Evolutionary conservation across 2,329 filamentous ascomycete genomes (phyloP).

Genomic region (Aschersonia sp.): DNA sequence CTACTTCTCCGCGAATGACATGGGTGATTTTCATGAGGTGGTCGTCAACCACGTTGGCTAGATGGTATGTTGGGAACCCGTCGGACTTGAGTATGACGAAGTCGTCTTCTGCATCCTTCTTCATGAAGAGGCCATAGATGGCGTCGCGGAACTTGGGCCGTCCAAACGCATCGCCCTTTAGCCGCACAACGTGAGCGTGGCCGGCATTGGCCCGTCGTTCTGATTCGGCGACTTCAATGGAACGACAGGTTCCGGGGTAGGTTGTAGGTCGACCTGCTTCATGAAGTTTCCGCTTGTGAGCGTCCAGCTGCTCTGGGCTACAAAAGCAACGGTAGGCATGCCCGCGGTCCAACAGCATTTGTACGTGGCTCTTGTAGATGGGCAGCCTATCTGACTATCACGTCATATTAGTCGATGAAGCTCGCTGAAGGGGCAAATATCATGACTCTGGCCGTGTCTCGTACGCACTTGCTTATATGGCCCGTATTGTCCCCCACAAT

Average conservation of each 20-base stretch:
- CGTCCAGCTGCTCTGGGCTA: slow-evolving; percentile 52
- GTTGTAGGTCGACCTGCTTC: slow-evolving; percentile 27
- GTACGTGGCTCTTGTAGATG: slow-evolving; percentile 58
- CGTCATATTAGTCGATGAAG: background rate
- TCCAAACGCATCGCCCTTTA: slow-evolving; percentile 42
- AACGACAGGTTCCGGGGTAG: slow-evolving; percentile 55
- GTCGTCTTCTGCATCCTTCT: slow-evolving; percentile 51
- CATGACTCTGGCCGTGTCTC: background rate
- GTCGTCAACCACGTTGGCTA: slow-evolving; percentile 95
- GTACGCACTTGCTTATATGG: slow-evolving; percentile 65
- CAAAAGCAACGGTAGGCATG: slow-evolving; percentile 94
- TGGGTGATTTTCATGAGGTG: slow-evolving; percentile 93
- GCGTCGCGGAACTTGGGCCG: slow-evolving; percentile 60
- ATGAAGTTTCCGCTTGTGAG: slow-evolving; percentile 48
- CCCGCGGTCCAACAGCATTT: slow-evolving; percentile 52
- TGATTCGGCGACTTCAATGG: slow-evolving; percentile 52
- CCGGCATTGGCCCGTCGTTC: slow-evolving; percentile 53
- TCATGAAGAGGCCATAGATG: slow-evolving; percentile 58
- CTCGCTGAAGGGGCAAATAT: background rate
- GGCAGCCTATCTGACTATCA: slow-evolving; percentile 61
- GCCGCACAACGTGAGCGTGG: slow-evolving; percentile 63
- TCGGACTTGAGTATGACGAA: slow-evolving; percentile 86
- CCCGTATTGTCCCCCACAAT: slow-evolving; percentile 65
- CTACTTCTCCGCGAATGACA: slow-evolving; percentile 73
- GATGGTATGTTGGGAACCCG: slow-evolving; percentile 87